A percentile compares a stretch with the other conserved stretches of the same genome.
These are phyloP conservation scores for Sistotremastrum suecicum DNA, from an alignment of 768 basidiomycete genomes.

Conservation along the genomic window DNA sequence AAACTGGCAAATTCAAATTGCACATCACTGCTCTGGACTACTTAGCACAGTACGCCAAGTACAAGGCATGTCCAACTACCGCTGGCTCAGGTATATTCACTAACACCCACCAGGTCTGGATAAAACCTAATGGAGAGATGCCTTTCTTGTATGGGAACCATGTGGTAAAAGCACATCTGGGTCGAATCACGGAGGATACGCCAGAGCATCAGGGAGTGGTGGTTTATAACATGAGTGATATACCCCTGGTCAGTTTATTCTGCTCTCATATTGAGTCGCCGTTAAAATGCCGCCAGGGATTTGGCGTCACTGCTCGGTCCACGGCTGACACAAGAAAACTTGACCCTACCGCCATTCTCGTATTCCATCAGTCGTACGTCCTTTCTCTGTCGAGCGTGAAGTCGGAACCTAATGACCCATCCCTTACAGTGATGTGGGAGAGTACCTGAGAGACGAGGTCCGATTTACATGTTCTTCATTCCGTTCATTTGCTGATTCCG, in stretches of 20 bases:
- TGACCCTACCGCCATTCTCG: slow-evolving; percentile 93
- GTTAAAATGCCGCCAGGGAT: slow-evolving; percentile 46
- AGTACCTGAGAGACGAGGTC: slow-evolving; percentile 95
- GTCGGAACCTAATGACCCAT: neutral
- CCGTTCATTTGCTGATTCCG: too few relatives aligned
- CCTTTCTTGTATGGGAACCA: slow-evolving; percentile 99
- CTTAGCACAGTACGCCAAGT: slow-evolving; percentile 91
- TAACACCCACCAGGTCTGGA: slow-evolving; percentile 63
- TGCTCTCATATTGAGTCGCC: neutral
- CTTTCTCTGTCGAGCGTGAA: slow-evolving; percentile 2
- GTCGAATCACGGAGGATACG: slow-evolving; percentile 95
- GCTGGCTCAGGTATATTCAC: neutral
- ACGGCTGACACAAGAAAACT: slow-evolving; percentile 94
- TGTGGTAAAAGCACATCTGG: slow-evolving; percentile 96
- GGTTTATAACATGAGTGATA: slow-evolving; percentile 89
- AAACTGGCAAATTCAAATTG: slow-evolving; percentile 94
- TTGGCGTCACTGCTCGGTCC: slow-evolving; percentile 92
- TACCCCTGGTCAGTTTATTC: slow-evolving; percentile 57
- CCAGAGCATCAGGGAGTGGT: slow-evolving; percentile 99
- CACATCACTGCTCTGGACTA: slow-evolving; percentile 90
- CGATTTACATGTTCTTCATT: too few relatives aligned
- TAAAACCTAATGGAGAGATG: slow-evolving; percentile 99
- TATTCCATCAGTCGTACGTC: slow-evolving; percentile 92
- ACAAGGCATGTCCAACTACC: slow-evolving; percentile 52
- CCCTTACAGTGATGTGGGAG: slow-evolving; percentile 75